Base-by-base conservation (phyloP, 164 flowering plant genomes). In the Akebia trifoliata region DNA sequence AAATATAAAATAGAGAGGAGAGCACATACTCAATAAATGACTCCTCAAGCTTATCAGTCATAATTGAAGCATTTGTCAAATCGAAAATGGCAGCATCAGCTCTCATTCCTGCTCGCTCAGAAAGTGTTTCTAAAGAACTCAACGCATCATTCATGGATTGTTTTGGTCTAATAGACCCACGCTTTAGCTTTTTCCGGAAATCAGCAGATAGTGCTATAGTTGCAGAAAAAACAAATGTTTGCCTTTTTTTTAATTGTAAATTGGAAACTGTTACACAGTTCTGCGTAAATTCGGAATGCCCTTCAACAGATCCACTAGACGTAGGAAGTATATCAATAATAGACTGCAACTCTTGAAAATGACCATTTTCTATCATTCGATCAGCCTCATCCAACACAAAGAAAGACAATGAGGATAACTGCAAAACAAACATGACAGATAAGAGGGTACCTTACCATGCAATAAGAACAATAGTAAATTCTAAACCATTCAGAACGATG, bases 361-460 rank as follows among this genome's bases (percentile, higher is more conserved):
- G 98, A 2, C 98, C 98, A 66, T 63, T 69, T 72, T 91, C 88
- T 50, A 91, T 72, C 98, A 91, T 91, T 32, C 98, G 79, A 76
- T 91, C 98, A 63, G 98, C 98, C 77, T 91, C 96, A 62, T 91
- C 98, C 71, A 91, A 72, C 62, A 91, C 96, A 75, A 88, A 91
- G 70, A 91, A 91, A 30, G 98, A 91, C 62, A 91, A 63, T 8
- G 87, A 79, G 43, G 84, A 84, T 50, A 91, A 60, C 98, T 91
- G 92, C 74, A 78, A 55, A 59, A 42, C 46, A 26, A 20, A 17
- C 22, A 43, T 39, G 15, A 39, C 43, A 8, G 11, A 39, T 8
- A n/a, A n/a, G n/a, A n/a, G n/a, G n/a, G n/a, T n/a, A n/a, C n/a
- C n/a, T n/a, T n/a, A n/a, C n/a, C n/a, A n/a, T n/a, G n/a, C n/a